These are phyloP conservation scores for Acacia confusa DNA, from an alignment of 306 rosid genomes.

Conservation along the genomic window DNA sequence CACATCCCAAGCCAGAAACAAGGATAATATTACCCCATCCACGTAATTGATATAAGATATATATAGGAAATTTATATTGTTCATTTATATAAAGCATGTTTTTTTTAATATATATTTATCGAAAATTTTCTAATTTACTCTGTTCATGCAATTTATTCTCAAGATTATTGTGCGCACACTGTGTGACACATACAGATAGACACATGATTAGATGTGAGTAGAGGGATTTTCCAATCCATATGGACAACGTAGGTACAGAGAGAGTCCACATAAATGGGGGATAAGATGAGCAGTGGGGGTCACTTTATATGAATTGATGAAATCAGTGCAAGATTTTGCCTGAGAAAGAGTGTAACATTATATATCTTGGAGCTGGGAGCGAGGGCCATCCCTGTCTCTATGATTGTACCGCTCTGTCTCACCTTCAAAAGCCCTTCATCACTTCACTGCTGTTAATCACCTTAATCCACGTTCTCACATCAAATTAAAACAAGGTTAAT, in stretches of 20 bases:
- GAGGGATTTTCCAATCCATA: not conserved
- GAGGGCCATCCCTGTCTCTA: not conserved
- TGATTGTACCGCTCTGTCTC: constrained; percentile 5
- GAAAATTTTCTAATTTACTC: no score
- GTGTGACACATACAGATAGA: not conserved
- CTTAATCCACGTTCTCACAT: no score
- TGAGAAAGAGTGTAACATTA: no score
- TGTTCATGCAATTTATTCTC: no score
- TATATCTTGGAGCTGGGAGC: not conserved
- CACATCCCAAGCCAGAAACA: no score
- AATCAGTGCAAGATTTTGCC: not conserved
- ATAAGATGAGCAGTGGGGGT: not conserved
- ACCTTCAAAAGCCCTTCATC: not conserved
- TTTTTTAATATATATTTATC: no score
- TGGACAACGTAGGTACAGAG: not conserved
- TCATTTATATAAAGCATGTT: no score
- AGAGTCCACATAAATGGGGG: not conserved
- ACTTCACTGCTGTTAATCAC: not conserved
- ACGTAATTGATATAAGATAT: no score
- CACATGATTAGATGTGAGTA: not conserved
- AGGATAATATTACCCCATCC: no score
- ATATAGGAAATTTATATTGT: no score
- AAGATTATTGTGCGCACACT: no score
- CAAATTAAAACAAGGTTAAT: no score
- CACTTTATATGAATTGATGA: not conserved